Base-by-base conservation (phyloP, 1,139 yeast genomes). In the Lodderomyces metapsilosis region DNA sequence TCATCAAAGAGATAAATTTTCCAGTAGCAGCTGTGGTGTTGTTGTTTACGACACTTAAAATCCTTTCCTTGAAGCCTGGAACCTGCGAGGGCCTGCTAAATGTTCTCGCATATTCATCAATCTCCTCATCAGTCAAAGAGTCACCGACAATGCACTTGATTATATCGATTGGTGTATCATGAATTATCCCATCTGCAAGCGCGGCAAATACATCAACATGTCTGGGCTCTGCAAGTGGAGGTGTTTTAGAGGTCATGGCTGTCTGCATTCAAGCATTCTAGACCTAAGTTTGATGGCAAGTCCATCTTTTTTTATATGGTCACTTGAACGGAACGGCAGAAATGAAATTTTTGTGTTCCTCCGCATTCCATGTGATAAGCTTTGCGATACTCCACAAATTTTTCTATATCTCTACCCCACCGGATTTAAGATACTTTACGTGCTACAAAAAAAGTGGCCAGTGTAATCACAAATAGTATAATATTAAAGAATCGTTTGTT, bases 161-260 rank as follows among this genome's bases (percentile, higher is more conserved):
- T n/a, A 46, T 44, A 1, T 62, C 66, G 3, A 68, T 62, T 2
- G 63, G 49, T 1, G 66, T 55, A 23, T 66, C 71, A 42, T 63
- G 68, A 39, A 69, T 43, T 7, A 70, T 43, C 2, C 68, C 74
- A 53, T 72, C 77, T 3, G 68, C 57, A 31, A 72, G 50, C 13
- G 46, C 40, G 17, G 58, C 33, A 35, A 66, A 51, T 9, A 57
- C 47, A 15, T 64, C 66, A 21, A 66, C 37, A 39, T 67, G 66
- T n/a, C 49, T 47, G 28, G 54, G 59, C 21, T 57, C 59, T 28
- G 61, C 51, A 5, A 38, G 45, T 8, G 46, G 49, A 3, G 61
- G 53, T 22, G 54, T 39, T 34, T 46, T 38, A 5, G 43, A 33
- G 13, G 32, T 4, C 45, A 42, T 44, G 12, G 4, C n/a, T 7